Percentiles rank a stretch among this genome's conserved stretches.
These are phyloP conservation scores for Solanum acaule DNA, from an alignment of 257 asterid species.

Conservation along the genomic window DNA sequence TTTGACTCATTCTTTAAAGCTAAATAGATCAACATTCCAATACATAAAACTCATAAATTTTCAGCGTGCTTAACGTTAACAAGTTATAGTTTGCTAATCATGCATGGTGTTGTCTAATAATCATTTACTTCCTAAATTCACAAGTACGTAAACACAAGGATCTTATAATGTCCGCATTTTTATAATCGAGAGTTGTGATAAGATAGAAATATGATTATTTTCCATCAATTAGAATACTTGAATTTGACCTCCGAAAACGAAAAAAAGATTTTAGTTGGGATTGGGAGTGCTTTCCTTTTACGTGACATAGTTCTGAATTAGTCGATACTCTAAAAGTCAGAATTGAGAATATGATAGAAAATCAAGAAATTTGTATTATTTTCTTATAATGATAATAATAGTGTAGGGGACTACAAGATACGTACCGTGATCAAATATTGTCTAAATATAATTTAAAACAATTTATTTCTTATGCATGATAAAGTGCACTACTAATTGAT, in stretches of 20 bases:
- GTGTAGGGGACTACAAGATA: too few species aligned
- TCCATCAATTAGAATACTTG: accelerated
- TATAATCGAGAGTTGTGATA: not conserved
- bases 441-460: not conserved
- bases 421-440: not conserved
- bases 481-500: not conserved
- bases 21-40: not conserved
- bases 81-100: not conserved
- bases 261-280: not conserved
- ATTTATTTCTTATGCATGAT: not conserved
- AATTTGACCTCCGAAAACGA: not conserved
- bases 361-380: not conserved
- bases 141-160: not conserved
- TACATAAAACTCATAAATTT: not conserved
- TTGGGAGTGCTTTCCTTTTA: not conserved
- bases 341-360: not conserved
- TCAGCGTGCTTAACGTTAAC: not conserved
- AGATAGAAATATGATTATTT: not conserved
- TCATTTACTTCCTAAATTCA: not conserved
- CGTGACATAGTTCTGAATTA: not conserved
- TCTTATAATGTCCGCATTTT: not conserved
- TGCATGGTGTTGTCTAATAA: not conserved
- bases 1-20: not conserved
- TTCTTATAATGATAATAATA: not conserved
- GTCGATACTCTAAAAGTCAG: not conserved